phyloP scores from a whole-genome alignment of 768 basidiomycete species.

The Gymnopilus dilepis region DNA sequence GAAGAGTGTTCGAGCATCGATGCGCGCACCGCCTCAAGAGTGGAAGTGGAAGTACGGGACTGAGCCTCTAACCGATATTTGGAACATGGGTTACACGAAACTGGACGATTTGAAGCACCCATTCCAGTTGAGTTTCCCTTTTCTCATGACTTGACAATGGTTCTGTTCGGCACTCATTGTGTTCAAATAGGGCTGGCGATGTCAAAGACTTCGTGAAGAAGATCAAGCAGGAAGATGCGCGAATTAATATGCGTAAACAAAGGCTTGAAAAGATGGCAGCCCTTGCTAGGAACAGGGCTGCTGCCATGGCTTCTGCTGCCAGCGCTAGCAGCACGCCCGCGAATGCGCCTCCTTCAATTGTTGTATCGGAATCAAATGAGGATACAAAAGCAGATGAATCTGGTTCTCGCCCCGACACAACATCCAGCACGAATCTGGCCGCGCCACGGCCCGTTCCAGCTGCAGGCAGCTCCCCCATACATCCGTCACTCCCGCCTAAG shows the following conservation, averaged over 20 bases:
- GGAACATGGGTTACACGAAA: slow-evolving; percentile 80
- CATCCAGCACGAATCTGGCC: slow-evolving; percentile 20
- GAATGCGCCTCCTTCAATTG: slow-evolving; percentile 18
- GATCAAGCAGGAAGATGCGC: slow-evolving; percentile 67
- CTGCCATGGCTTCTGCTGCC: slow-evolving; percentile 24
- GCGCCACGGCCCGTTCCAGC: slow-evolving; percentile 36
- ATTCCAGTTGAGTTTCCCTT: slow-evolving; percentile 45
- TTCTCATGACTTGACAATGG: neutral
- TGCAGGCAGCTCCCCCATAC: slow-evolving; percentile 50
- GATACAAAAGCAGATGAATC: slow-evolving; percentile 12
- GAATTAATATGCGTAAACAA: slow-evolving; percentile 59
- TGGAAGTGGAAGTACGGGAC: slow-evolving; percentile 74
- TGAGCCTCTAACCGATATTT: slow-evolving; percentile 76
- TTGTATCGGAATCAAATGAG: slow-evolving; percentile 20
- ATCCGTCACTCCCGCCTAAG: slow-evolving; percentile 76
- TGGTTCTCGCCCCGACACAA: slow-evolving; percentile 15
- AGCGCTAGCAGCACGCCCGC: slow-evolving; percentile 12
- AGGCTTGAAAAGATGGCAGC: slow-evolving; percentile 39
- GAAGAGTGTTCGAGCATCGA: slow-evolving; percentile 49
- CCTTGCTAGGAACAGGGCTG: slow-evolving; percentile 32
- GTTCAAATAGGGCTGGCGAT: slow-evolving; percentile 60
- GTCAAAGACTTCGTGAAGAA: slow-evolving; percentile 78
- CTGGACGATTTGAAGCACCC: slow-evolving; percentile 65
- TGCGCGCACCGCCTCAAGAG: slow-evolving; percentile 61
- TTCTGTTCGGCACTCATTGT: slow-evolving; percentile 16